A percentile compares a stretch with the other conserved stretches of the same genome.
These are phyloP conservation scores for Pleurotus tuber-regium DNA, from an alignment of 768 basidiomycete species.

Conservation along the genomic window DNA sequence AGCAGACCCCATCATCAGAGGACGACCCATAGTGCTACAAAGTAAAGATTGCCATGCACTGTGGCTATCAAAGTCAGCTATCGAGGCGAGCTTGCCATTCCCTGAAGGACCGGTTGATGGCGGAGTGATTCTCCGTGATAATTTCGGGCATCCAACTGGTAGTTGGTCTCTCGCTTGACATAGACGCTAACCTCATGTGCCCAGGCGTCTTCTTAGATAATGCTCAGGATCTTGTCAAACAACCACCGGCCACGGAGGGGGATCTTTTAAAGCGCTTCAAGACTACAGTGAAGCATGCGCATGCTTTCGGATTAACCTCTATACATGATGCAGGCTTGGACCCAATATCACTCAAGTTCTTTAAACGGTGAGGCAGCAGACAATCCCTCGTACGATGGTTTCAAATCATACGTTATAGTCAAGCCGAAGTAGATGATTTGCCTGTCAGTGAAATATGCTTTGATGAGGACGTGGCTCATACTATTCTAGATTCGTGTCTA, in stretches of 20 bases:
- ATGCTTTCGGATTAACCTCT: slow-evolving; percentile 71
- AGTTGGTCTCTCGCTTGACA: slow-evolving; percentile 15
- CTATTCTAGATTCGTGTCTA: slow-evolving; percentile 66
- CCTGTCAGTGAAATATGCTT: slow-evolving; percentile 43
- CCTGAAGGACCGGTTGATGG: slow-evolving; percentile 76
- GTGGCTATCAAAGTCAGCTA: slow-evolving; percentile 73
- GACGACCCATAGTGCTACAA: slow-evolving; percentile 72
- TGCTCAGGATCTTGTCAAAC: slow-evolving; percentile 71
- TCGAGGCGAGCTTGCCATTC: slow-evolving; percentile 57
- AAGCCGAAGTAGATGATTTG: slow-evolving; percentile 54
- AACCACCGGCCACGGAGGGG: slow-evolving; percentile 60
- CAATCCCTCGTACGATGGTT: slow-evolving; percentile 1
- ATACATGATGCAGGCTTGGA: slow-evolving; percentile 84
- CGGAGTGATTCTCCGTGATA: slow-evolving; percentile 74
- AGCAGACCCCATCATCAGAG: slow-evolving; percentile 60
- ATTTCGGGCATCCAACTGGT: slow-evolving; percentile 70
- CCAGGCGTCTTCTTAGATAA: slow-evolving; percentile 84
- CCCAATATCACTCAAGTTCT: slow-evolving; percentile 71
- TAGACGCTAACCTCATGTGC: slow-evolving; percentile 5
- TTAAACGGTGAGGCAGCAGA: slow-evolving; percentile 47
- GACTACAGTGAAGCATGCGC: slow-evolving; percentile 62
- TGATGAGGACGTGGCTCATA: background rate
- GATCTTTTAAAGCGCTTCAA: slow-evolving; percentile 62
- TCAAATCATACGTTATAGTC: slow-evolving; percentile 36
- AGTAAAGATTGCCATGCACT: slow-evolving; percentile 88